Conservation (phyloP, 257 asterid species). For the Solanum chaucha region DNA sequence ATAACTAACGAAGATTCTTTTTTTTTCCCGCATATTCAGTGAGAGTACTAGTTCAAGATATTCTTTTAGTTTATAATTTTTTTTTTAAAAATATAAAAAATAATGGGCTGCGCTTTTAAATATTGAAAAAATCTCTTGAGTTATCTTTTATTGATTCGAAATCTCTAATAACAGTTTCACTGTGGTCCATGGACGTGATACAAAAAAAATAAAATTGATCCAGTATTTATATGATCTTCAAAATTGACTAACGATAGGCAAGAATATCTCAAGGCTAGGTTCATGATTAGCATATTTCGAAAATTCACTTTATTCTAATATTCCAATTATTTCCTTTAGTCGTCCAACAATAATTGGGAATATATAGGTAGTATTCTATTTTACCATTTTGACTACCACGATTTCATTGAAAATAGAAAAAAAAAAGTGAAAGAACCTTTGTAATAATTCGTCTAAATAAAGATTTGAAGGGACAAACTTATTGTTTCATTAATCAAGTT, state of each 20-base stretch:
- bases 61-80: neutral
- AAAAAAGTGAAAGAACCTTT: neutral
- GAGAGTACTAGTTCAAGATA: neutral
- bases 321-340: neutral
- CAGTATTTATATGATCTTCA: neutral
- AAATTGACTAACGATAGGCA: neutral
- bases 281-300: slow-evolving; percentile 5
- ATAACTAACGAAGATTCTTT: neutral
- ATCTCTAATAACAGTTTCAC: neutral
- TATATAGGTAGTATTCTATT: neutral
- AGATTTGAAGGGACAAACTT: neutral
- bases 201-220: neutral
- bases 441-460: neutral
- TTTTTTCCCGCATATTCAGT: neutral
- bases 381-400: neutral
- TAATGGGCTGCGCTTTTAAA: neutral
- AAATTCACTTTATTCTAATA: slow-evolving; percentile 14
- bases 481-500: neutral
- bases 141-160: slow-evolving; percentile 6
- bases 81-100: too few species aligned
- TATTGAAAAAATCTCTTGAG: slow-evolving; percentile 10
- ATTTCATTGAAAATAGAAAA: neutral
- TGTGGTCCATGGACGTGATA: neutral
- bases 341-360: neutral
- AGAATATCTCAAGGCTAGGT: slow-evolving; percentile 1